phyloP scores from a whole-genome alignment of 1,284 basidiomycete genomes.

The Salmacisia buchloeana region DNA sequence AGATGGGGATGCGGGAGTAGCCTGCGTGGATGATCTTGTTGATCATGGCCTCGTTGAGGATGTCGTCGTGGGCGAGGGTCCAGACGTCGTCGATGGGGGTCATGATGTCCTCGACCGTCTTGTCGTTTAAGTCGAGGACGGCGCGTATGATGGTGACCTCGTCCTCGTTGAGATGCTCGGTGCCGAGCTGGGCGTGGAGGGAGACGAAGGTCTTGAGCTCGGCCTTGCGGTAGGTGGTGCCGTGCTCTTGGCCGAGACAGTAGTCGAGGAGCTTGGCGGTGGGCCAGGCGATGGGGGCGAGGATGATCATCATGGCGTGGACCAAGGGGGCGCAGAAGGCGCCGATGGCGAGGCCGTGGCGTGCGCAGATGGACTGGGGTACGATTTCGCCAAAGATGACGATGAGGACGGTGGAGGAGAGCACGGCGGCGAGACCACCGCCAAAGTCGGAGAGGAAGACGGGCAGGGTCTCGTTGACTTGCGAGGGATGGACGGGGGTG shows the following conservation, averaged over 20 bases:
- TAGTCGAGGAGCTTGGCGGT: slow-evolving; percentile 51
- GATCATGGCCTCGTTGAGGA: slow-evolving; percentile 69
- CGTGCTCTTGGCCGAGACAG: slow-evolving; percentile 54
- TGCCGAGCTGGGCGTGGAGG: slow-evolving; percentile 70
- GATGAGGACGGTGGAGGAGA: slow-evolving; percentile 46
- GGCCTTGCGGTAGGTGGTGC: slow-evolving; percentile 51
- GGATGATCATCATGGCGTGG: slow-evolving; percentile 50
- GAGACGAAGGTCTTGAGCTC: slow-evolving; percentile 82
- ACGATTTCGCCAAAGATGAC: slow-evolving; percentile 55
- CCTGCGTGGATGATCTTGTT: slow-evolving; percentile 63
- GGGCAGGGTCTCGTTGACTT: slow-evolving; percentile 56
- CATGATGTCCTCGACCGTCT: slow-evolving; percentile 69
- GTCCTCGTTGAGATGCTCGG: slow-evolving; percentile 71
- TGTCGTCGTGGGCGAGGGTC: slow-evolving; percentile 67
- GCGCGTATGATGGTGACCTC: slow-evolving; percentile 65
- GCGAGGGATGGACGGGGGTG: neutral
- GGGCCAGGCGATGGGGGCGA: slow-evolving; percentile 55
- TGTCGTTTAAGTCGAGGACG: slow-evolving; percentile 49
- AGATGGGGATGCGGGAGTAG: slow-evolving; percentile 88
- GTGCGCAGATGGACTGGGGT: slow-evolving; percentile 64
- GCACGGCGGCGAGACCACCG: slow-evolving; percentile 42
- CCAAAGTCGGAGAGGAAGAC: slow-evolving; percentile 47
- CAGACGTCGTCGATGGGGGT: slow-evolving; percentile 64
- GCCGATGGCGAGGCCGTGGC: slow-evolving; percentile 84
- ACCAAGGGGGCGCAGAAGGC: slow-evolving; percentile 77